Conservation (phyloP, 108 stramenopile species). For the Discostella stelligeroides region DNA sequence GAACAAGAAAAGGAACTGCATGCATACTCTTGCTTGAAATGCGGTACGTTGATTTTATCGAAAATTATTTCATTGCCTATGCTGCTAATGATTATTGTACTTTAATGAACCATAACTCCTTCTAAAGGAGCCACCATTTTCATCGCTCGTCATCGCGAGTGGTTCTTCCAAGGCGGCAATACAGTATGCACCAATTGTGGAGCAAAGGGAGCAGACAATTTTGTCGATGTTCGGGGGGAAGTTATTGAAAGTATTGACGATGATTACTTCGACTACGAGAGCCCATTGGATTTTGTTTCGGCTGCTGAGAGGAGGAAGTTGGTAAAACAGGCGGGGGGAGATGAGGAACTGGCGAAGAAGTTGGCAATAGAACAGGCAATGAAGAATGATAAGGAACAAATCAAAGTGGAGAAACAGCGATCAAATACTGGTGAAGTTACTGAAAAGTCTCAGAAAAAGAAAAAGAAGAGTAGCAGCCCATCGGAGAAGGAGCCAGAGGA, state of each 20-base stretch:
- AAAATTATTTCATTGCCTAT: not conserved
- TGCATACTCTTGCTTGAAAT: slow-evolving; percentile 80
- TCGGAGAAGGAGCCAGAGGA: slow-evolving; percentile 15
- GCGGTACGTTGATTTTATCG: slow-evolving; percentile 40
- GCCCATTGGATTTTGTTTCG: slow-evolving; percentile 83
- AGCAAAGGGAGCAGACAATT: slow-evolving; percentile 82
- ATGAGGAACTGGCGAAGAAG: slow-evolving; percentile 80
- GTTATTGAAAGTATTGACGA: slow-evolving; percentile 77
- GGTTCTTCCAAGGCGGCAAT: slow-evolving; percentile 85
- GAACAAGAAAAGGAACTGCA: slow-evolving; percentile 87
- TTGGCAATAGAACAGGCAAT: slow-evolving; percentile 56
- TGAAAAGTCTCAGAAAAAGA: slow-evolving; percentile 28
- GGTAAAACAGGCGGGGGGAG: slow-evolving; percentile 72
- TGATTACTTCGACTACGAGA: slow-evolving; percentile 85
- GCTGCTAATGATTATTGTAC: not conserved
- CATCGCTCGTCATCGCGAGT: slow-evolving; percentile 82
- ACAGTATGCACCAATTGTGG: slow-evolving; percentile 82
- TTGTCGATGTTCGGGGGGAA: slow-evolving; percentile 76
- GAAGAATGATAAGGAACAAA: slow-evolving; percentile 46
- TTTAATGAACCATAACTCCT: not conserved
- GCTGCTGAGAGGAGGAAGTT: slow-evolving; percentile 72
- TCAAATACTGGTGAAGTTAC: slow-evolving; percentile 4
- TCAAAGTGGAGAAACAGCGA: slow-evolving; percentile 5
- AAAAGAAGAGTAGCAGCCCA: slow-evolving; percentile 28
- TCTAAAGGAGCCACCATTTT: slow-evolving; percentile 66